Conservation (phyloP, 1,139 yeast genomes). For the Pichia sp. region DNA sequence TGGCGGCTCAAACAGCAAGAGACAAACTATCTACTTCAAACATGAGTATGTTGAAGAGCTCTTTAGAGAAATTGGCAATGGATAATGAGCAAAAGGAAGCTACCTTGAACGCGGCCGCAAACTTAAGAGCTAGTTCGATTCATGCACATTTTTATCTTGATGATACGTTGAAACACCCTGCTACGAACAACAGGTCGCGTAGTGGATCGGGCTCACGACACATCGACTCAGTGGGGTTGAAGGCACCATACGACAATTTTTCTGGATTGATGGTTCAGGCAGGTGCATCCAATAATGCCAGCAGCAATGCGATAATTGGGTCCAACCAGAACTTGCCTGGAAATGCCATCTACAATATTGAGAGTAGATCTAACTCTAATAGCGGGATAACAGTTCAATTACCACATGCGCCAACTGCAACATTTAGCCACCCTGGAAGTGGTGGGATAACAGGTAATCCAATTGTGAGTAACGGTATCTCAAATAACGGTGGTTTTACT, state of each 20-base stretch:
- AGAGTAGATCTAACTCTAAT: conserved; percentile 6
- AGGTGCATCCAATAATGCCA: conserved; percentile 4
- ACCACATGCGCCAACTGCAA: not conserved
- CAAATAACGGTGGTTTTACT: no score
- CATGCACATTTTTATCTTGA: conserved; percentile 81
- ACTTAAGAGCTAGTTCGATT: conserved; percentile 52
- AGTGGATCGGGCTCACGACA: conserved; percentile 28
- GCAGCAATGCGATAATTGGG: no score
- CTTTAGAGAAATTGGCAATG: not conserved
- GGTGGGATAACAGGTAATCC: no score
- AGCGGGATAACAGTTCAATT: not conserved
- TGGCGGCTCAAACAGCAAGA: conserved; percentile 29
- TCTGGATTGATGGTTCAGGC: conserved; percentile 2
- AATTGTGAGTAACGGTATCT: no score
- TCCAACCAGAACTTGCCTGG: no score
- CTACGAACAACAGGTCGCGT: conserved; percentile 29
- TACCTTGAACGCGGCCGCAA: not conserved
- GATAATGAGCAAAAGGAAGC: not conserved
- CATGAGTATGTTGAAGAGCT: conserved; percentile 3
- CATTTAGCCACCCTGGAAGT: no score
- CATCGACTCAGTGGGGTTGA: conserved; percentile 21
- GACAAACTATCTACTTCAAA: conserved; percentile 16
- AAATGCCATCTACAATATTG: not conserved
- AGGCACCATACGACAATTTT: conserved; percentile 19
- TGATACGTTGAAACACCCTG: conserved; percentile 52